A percentile compares a stretch with the other conserved stretches of the same genome.
Evolutionary conservation across 345 rosid genomes (phyloP).

Genomic region (Punica granatum): DNA sequence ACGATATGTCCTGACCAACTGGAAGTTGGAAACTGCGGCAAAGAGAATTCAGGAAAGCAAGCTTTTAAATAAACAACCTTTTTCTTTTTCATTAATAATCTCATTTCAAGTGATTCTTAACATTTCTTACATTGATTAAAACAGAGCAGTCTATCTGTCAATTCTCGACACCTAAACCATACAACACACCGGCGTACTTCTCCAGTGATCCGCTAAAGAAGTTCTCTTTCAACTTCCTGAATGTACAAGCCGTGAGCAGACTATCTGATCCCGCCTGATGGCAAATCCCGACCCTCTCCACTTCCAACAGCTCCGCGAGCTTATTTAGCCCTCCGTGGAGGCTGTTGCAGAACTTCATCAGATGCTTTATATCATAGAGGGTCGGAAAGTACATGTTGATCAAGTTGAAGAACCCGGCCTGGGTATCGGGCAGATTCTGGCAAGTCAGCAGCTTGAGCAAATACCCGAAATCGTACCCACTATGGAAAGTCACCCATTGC

Average conservation of each 20-base stretch:
- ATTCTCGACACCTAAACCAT: conserved; percentile 8
- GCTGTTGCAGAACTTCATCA: conserved; percentile 12
- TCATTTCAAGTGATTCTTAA: background rate
- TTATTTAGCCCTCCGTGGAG: conserved; percentile 11
- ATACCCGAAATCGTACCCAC: conserved; percentile 9
- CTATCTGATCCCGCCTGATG: conserved; percentile 10
- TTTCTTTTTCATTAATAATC: background rate
- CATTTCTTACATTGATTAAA: background rate
- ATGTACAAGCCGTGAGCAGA: conserved; percentile 3
- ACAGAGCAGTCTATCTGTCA: conserved; percentile 5
- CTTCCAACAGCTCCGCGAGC: conserved; percentile 9
- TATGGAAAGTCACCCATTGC: conserved; percentile 11
- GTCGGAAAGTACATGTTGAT: conserved; percentile 11
- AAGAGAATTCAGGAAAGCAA: background rate
- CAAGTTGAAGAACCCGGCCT: conserved; percentile 7
- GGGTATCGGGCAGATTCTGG: conserved; percentile 7
- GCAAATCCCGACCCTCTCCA: conserved; percentile 9
- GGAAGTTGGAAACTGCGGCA: too few species aligned
- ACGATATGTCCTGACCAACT: too few species aligned
- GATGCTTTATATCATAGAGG: conserved; percentile 7
- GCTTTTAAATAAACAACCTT: background rate
- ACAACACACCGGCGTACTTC: conserved; percentile 9
- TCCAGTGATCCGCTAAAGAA: conserved; percentile 4
- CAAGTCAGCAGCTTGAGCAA: conserved; percentile 12
- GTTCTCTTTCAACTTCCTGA: conserved; percentile 9